Conservation (phyloP, 2,329 filamentous ascomycete species). For the Colletotrichum australisinense region DNA sequence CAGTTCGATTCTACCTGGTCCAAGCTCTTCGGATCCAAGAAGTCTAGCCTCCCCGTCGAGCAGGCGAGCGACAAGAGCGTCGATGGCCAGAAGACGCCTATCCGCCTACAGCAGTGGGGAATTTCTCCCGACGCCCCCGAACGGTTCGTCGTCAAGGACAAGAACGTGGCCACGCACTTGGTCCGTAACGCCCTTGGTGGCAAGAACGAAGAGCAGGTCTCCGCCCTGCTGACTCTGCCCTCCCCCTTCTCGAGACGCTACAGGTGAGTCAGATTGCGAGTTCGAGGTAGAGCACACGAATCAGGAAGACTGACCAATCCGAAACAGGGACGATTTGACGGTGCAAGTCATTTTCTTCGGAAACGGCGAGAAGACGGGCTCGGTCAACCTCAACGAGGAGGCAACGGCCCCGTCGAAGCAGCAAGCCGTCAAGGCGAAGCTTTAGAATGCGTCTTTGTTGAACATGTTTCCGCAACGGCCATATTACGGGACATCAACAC, state of each 20-base stretch:
- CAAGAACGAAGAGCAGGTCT: slow-evolving; percentile 92
- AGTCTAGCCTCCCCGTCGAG: slow-evolving; percentile 79
- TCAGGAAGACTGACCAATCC: slow-evolving; percentile 4
- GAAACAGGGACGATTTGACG: slow-evolving; percentile 85
- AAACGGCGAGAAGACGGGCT: slow-evolving; percentile 79
- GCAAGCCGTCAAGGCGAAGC: slow-evolving; percentile 50
- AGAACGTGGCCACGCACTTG: slow-evolving; percentile 95
- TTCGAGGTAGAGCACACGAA: background rate
- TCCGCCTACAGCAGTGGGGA: slow-evolving; percentile 92
- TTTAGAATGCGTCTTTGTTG: slow-evolving; percentile 41
- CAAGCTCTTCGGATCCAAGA: slow-evolving; percentile 67
- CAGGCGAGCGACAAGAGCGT: slow-evolving; percentile 58
- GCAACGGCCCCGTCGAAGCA: slow-evolving; percentile 71
- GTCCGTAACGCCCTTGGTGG: slow-evolving; percentile 95
- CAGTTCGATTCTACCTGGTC: slow-evolving; percentile 79
- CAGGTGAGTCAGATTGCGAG: slow-evolving; percentile 63
- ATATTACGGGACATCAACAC: background rate
- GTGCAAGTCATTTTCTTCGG: slow-evolving; percentile 99
- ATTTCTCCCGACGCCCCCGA: slow-evolving; percentile 78
- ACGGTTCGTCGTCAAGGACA: slow-evolving; percentile 94
- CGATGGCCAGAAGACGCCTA: slow-evolving; percentile 85
- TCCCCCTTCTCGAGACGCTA: slow-evolving; percentile 93
- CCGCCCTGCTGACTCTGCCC: slow-evolving; percentile 89
- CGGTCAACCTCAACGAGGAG: slow-evolving; percentile 86
- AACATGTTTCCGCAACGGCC: background rate